A percentile compares a stretch with the other conserved stretches of the same genome.
Evolutionary conservation across 2,329 filamentous ascomycete genomes (phyloP).

Genomic region (Coniochaeta ligniaria): DNA sequence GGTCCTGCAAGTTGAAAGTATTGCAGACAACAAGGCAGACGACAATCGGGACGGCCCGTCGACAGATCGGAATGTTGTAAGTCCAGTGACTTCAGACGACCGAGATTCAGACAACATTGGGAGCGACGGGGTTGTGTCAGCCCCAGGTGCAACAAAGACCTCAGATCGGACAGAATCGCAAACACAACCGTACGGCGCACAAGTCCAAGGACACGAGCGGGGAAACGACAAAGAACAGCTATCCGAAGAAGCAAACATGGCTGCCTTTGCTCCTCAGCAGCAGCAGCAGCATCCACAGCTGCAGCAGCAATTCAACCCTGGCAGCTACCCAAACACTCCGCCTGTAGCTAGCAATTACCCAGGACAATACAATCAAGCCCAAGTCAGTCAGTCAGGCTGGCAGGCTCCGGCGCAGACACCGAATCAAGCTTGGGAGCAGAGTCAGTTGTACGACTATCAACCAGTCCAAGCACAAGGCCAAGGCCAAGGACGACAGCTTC

Average conservation of each 20-base stretch:
- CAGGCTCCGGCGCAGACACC: background rate
- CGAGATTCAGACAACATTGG: background rate
- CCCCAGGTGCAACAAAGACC: background rate
- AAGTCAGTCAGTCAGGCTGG: background rate
- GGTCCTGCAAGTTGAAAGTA: background rate
- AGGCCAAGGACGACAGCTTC: background rate
- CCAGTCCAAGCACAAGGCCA: background rate
- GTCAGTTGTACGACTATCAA: background rate
- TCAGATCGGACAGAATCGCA: background rate
- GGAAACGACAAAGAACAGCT: background rate
- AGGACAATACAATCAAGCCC: background rate
- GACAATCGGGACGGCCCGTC: background rate
- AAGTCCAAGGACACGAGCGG: background rate
- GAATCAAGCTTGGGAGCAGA: conserved; percentile 1
- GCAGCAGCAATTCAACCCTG: background rate
- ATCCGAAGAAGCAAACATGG: conserved; percentile 9
- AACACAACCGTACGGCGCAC: too few species aligned
- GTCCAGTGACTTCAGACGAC: background rate
- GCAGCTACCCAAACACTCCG: background rate
- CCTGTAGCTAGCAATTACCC: background rate
- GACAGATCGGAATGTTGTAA: background rate
- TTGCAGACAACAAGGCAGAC: background rate
- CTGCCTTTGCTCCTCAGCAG: conserved; percentile 15
- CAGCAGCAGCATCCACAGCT: conserved; percentile 3
- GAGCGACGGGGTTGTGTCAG: background rate